Evolutionary conservation across 345 rosid species (phyloP).

Genomic region (Stellera chamaejasme): DNA sequence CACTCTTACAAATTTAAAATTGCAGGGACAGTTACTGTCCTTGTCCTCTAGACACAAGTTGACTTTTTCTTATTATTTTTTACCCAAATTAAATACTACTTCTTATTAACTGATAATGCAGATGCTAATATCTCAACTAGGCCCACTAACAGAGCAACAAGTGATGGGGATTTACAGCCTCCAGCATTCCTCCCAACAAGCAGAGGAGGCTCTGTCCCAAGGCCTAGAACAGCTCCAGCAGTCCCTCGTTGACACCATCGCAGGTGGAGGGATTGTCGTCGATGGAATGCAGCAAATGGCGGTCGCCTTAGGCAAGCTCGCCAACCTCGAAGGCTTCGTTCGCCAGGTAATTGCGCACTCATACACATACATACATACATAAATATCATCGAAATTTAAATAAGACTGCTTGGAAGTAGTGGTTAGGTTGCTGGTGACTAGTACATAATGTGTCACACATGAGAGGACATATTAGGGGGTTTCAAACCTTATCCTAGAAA

Average conservation of each 20-base stretch:
- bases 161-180: constrained; percentile 85
- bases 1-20: not conserved
- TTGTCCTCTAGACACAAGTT: not conserved
- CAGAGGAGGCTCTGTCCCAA: constrained; percentile 91
- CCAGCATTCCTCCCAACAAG: constrained; percentile 90
- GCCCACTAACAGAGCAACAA: constrained; percentile 88
- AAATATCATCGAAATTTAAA: too few species aligned
- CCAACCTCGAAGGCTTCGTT: constrained; percentile 88
- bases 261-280: constrained; percentile 27
- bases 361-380: too few species aligned
- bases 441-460: too few species aligned
- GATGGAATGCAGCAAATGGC: constrained; percentile 98
- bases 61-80: not conserved
- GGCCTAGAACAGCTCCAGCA: constrained; percentile 93
- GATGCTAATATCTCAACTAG: constrained; percentile 80
- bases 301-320: constrained; percentile 76
- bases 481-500: too few species aligned
- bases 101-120: constrained; percentile 14
- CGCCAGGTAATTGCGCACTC: constrained; percentile 59
- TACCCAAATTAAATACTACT: not conserved
- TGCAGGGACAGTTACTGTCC: not conserved
- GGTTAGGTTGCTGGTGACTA: too few species aligned
- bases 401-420: too few species aligned
- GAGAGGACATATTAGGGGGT: too few species aligned
- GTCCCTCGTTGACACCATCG: constrained; percentile 77